These are phyloP conservation scores for Citeromyces nyonsensis DNA, from an alignment of 805 yeast genomes.

Conservation along the genomic window DNA sequence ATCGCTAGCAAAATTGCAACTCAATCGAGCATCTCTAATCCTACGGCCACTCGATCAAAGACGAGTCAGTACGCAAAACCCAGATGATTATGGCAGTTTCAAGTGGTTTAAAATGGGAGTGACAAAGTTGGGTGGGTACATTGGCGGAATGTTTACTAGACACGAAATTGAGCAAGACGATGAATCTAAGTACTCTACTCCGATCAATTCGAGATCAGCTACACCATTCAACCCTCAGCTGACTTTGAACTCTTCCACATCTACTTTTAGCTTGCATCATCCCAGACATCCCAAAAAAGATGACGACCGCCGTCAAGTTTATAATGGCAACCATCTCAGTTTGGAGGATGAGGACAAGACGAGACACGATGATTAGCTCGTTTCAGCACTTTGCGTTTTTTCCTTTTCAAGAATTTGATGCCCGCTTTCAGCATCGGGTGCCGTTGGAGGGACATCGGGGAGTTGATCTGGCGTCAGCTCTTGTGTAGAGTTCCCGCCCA, in stretches of 20 bases:
- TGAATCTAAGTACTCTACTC: background rate
- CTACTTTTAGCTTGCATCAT: conserved; percentile 2
- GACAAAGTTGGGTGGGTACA: conserved; percentile 1
- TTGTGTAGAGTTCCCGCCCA: background rate
- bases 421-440: background rate
- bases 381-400: background rate
- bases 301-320: conserved; percentile 25
- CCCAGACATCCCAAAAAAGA: conserved; percentile 4
- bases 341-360: conserved; percentile 29
- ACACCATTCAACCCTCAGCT: conserved; percentile 1
- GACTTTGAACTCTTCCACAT: conserved; percentile 3
- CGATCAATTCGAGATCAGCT: background rate
- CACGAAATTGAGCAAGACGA: background rate
- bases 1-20: conserved; percentile 34
- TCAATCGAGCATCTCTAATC: conserved; percentile 58
- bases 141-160: conserved; percentile 3
- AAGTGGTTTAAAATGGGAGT: conserved; percentile 3
- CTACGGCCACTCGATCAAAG: conserved; percentile 36
- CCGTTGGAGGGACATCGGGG: background rate
- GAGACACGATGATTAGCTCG: conserved; percentile 4
- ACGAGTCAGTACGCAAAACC: conserved; percentile 1
- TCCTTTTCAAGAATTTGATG: background rate
- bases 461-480: background rate
- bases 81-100: conserved; percentile 1
- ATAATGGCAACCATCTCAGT: conserved; percentile 40